Percentiles rank a stretch among this genome's conserved stretches.
phyloP scores from a whole-genome alignment of 345 rosid species.

The Arabis hirsuta region DNA sequence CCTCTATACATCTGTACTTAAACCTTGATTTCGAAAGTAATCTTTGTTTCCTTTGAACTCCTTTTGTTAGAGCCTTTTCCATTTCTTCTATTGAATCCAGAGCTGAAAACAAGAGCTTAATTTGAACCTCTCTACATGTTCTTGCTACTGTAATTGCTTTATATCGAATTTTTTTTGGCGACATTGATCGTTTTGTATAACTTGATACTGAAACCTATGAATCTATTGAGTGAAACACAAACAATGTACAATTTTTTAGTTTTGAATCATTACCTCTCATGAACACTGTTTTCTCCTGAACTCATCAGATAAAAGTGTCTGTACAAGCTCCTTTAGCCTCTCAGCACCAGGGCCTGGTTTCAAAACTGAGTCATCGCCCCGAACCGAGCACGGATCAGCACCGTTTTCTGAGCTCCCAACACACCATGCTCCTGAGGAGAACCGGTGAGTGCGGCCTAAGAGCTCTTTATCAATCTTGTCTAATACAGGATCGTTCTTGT shows the following conservation, averaged over 20 bases:
- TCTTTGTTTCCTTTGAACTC: background rate
- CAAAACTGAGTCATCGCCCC: constrained; percentile 50
- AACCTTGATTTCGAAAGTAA: constrained; percentile 29
- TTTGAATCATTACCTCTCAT: constrained; percentile 41
- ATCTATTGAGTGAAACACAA: constrained; percentile 34
- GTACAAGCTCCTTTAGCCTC: constrained; percentile 63
- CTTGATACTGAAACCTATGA: constrained; percentile 17
- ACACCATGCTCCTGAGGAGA: constrained; percentile 76
- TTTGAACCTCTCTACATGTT: background rate
- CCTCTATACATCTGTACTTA: constrained; percentile 26
- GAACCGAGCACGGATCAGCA: constrained; percentile 23
- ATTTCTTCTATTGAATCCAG: constrained; percentile 25
- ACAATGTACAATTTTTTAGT: constrained; percentile 34
- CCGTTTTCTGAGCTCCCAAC: constrained; percentile 36
- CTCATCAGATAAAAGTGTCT: constrained; percentile 58
- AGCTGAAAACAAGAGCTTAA: background rate
- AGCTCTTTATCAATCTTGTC: constrained; percentile 85
- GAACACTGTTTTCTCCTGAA: constrained; percentile 60
- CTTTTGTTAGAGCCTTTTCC: constrained; percentile 26
- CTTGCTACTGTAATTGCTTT: constrained; percentile 22
- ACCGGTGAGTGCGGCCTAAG: constrained; percentile 58
- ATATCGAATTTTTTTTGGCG: background rate
- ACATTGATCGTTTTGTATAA: constrained; percentile 29
- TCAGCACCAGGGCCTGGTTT: constrained; percentile 75
- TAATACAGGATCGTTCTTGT: constrained; percentile 62